Evolutionary conservation across 2,329 filamentous ascomycete genomes (phyloP).

Genomic region (Grosmannia serpens): DNA sequence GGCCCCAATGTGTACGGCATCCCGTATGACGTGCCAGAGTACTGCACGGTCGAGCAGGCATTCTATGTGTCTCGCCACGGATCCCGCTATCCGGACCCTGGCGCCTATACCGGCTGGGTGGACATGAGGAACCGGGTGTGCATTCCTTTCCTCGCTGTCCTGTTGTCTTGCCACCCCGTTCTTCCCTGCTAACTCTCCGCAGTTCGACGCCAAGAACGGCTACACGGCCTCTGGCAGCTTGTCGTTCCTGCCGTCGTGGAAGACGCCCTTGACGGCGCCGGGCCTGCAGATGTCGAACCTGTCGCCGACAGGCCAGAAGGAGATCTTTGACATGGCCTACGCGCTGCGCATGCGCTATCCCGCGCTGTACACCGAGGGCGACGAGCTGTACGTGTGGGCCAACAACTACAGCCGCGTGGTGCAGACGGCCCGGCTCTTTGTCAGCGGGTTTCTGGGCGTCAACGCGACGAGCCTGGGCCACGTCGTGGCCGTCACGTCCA

Average conservation of each 20-base stretch:
- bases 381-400: constrained; percentile 48
- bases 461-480: constrained; percentile 40
- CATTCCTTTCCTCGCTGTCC: constrained; percentile 1
- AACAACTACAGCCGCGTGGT: constrained; percentile 55
- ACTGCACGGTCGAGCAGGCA: constrained; percentile 48
- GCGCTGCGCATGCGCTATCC: constrained; percentile 36
- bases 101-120: constrained; percentile 48
- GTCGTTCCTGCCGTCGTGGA: constrained; percentile 47
- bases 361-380: constrained; percentile 36
- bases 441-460: constrained; percentile 48
- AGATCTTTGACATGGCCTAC: constrained; percentile 45
- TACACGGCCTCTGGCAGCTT: constrained; percentile 42
- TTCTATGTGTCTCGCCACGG: constrained; percentile 51
- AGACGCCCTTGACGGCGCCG: constrained; percentile 43
- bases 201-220: constrained; percentile 38
- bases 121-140: constrained; percentile 31
- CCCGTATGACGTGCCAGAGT: constrained; percentile 38
- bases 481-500: constrained; percentile 46
- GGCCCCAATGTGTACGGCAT: constrained; percentile 46
- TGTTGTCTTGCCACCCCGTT: not conserved
- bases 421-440: constrained; percentile 50
- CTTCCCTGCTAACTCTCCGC: not conserved
- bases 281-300: constrained; percentile 44
- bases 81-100: constrained; percentile 49
- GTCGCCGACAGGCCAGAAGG: constrained; percentile 51